Evolutionary conservation across 192 early-diverging fungal genomes (phyloP).

Genomic region (Diversispora eburnea): DNA sequence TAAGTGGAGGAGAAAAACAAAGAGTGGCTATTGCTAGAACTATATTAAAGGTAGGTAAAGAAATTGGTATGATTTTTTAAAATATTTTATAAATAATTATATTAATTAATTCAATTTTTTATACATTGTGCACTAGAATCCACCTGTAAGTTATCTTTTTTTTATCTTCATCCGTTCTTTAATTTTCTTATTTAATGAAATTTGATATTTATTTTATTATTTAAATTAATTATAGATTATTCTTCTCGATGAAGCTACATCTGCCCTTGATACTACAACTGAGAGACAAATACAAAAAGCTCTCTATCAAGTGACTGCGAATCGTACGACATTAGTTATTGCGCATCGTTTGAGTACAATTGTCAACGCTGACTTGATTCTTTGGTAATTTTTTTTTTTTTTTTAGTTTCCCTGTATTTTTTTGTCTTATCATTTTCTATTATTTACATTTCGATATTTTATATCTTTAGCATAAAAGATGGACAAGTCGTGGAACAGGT

Average conservation of each 20-base stretch:
- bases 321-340: conserved; percentile 84
- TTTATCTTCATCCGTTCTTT: background rate
- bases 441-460: background rate
- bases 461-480: conserved; percentile 56
- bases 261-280: conserved; percentile 67
- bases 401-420: background rate
- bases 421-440: background rate
- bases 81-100: background rate
- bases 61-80: background rate
- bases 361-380: conserved; percentile 65
- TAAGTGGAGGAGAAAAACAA: conserved; percentile 93
- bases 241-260: conserved; percentile 82
- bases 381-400: conserved; percentile 21
- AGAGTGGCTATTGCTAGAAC: conserved; percentile 83
- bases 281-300: conserved; percentile 82
- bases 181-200: background rate
- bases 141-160: background rate
- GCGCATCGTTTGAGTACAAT: conserved; percentile 86
- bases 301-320: conserved; percentile 66
- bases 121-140: background rate
- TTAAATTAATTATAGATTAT: conserved; percentile 50
- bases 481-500: conserved; percentile 56
- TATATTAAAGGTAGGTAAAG: conserved; percentile 56
- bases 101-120: background rate
- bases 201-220: background rate